These are phyloP conservation scores for Chalciporus chontae DNA, from an alignment of 768 basidiomycete species.

Conservation along the genomic window DNA sequence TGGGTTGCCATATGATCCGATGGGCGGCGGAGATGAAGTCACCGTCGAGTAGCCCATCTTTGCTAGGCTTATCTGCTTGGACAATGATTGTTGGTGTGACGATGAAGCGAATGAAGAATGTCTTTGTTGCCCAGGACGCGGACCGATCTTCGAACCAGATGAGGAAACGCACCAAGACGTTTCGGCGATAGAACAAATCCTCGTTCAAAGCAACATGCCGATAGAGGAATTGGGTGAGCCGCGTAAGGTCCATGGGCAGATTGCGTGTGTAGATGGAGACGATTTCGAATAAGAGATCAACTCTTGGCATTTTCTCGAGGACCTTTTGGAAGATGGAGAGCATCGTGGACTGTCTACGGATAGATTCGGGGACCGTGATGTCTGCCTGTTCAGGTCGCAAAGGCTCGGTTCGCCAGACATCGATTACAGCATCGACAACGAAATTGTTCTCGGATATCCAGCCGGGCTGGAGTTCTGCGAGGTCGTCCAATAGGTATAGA, in stretches of 20 bases:
- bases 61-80: slow-evolving; percentile 56
- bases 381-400: slow-evolving; percentile 42
- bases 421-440: slow-evolving; percentile 68
- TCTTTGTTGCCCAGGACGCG: slow-evolving; percentile 72
- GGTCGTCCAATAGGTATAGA: slow-evolving; percentile 72
- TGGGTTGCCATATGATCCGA: slow-evolving; percentile 76
- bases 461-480: slow-evolving; percentile 57
- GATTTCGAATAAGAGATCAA: slow-evolving; percentile 88
- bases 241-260: slow-evolving; percentile 77
- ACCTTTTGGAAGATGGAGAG: slow-evolving; percentile 75
- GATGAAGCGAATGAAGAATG: slow-evolving; percentile 74
- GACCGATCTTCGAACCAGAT: slow-evolving; percentile 72
- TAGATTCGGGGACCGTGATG: slow-evolving; percentile 44
- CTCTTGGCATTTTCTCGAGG: slow-evolving; percentile 65
- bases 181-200: slow-evolving; percentile 69
- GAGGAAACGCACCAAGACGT: slow-evolving; percentile 80
- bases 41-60: slow-evolving; percentile 62
- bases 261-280: slow-evolving; percentile 77
- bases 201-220: slow-evolving; percentile 74
- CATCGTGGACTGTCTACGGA: slow-evolving; percentile 62
- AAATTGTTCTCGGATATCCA: slow-evolving; percentile 72
- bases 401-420: slow-evolving; percentile 62
- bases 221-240: slow-evolving; percentile 81
- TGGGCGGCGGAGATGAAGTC: slow-evolving; percentile 71
- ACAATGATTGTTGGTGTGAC: slow-evolving; percentile 84